Base-by-base conservation (phyloP, 352 stramenopile species). In the Phytophthora idaei region DNA sequence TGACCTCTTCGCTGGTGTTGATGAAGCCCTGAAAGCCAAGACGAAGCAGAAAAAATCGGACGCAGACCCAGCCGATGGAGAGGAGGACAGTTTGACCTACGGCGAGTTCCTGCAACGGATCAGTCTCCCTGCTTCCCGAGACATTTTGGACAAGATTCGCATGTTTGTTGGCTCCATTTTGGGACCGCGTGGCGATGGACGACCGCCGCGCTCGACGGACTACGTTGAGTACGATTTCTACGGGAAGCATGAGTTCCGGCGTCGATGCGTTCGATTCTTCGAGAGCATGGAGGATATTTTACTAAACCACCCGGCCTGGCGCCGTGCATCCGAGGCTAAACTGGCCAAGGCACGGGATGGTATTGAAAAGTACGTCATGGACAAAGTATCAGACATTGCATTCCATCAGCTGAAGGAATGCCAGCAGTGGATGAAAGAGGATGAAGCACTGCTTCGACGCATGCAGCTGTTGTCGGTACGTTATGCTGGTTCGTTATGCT, bases 291-390 rank as follows among this genome's bases (percentile, higher is more conserved):
- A 90, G 29, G 85, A 90, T 4, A 67, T 78, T 32, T 51, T 95
- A 7, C 21, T 67, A 14, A 62, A 69, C 9, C 87, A 95, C 29
- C 71, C 83, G 4, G 71, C 79, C 4, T 95, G 87, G 87, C 71
- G 84, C 5, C 77, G 92, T 59, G 76, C 66, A 0, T 89, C 83
- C 3, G 87, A 95, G 47, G 36, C 69, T 2, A 91, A 74, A 29
- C 59, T 96, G 2, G 29, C 66, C 2, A 90, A 84, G 52, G 90
- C 82, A 5, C 81, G 92, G 8, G 87, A 97, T 57, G 80, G 90
- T 1, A 84, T 98, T 42, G 92, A 98, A 67, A 97, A 97, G 61
- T 97, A 97, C 56, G 86, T 98, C 14, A 96, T 98, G 87, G 87
- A 94, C 60, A 95, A 96, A 56, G 68, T 98, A 14, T 80, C 80